phyloP scores from a whole-genome alignment of 371 early-diverging fungal species.

The Apophysomyces trapeziformis region DNA sequence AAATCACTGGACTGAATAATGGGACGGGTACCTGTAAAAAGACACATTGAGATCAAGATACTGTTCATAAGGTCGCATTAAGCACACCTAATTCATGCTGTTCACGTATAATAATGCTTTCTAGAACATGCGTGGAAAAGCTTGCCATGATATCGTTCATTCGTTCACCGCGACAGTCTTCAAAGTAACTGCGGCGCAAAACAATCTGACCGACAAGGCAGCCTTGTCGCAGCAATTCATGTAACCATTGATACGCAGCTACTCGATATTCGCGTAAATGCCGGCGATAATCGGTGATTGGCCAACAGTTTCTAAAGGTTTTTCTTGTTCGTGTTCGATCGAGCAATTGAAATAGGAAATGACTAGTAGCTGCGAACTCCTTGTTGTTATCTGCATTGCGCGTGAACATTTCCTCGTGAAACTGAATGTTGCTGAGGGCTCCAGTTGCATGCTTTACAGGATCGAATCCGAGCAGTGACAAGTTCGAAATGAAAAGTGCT shows the following conservation, averaged over 20 bases:
- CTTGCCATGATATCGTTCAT: conserved; percentile 35
- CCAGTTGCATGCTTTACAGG: conserved; percentile 17
- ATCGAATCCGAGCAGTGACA: conserved; percentile 27
- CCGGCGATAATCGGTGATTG: conserved; percentile 34
- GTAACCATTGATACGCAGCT: conserved; percentile 40
- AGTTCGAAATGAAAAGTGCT: conserved; percentile 10
- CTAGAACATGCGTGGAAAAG: conserved; percentile 31
- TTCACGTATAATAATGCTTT: conserved; percentile 13
- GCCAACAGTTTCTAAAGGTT: conserved; percentile 42
- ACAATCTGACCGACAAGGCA: conserved; percentile 23
- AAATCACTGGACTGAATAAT: neutral
- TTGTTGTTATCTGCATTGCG: conserved; percentile 32
- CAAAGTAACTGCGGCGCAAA: conserved; percentile 45
- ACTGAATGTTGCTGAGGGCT: conserved; percentile 14
- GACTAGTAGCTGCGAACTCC: conserved; percentile 38
- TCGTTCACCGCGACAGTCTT: conserved; percentile 43
- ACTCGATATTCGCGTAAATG: conserved; percentile 41
- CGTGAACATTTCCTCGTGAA: conserved; percentile 29
- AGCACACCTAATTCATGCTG: neutral
- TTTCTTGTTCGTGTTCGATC: conserved; percentile 23
- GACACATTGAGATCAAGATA: neutral
- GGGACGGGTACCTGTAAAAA: neutral
- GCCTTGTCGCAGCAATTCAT: conserved; percentile 31
- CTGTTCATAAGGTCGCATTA: neutral
- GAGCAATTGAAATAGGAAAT: conserved; percentile 37